Conservation (phyloP, 768 basidiomycete genomes). For the Pulveroboletus sp. region DNA sequence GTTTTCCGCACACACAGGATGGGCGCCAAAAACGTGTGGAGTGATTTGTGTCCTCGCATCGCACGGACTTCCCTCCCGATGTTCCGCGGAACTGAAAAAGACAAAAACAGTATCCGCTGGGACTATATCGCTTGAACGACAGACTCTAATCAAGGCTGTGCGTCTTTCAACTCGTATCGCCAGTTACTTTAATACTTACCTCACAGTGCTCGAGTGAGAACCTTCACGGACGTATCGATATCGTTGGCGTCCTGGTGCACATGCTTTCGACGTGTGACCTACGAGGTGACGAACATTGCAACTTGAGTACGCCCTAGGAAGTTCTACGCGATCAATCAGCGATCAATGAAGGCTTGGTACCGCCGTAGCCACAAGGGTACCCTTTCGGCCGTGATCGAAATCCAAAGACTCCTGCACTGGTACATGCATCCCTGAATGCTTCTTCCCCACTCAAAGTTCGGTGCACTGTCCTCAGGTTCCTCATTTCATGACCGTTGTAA, state of each 20-base stretch:
- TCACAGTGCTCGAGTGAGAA: not conserved
- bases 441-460: conserved; percentile 7
- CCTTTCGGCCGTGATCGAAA: conserved; percentile 5
- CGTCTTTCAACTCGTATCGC: not conserved
- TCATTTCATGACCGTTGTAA: not conserved
- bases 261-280: no score
- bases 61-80: not conserved
- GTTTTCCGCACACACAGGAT: conserved; percentile 1
- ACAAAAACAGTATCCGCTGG: no score
- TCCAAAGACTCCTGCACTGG: conserved; percentile 4
- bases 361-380: conserved; percentile 14
- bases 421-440: not conserved
- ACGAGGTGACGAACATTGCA: not conserved
- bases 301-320: no score
- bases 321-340: conserved; percentile 10
- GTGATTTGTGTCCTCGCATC: not conserved
- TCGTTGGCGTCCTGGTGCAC: not conserved
- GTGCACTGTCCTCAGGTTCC: conserved; percentile 15
- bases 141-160: conserved; percentile 8
- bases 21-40: conserved; percentile 1
- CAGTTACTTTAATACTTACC: not conserved
- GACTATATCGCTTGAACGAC: conserved; percentile 2
- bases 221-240: not conserved
- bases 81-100: not conserved
- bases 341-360: conserved; percentile 6